Percentiles rank a stretch among this genome's conserved stretches.
Conservation (phyloP, 441 rosid species). For the Lepidium campestre region DNA sequence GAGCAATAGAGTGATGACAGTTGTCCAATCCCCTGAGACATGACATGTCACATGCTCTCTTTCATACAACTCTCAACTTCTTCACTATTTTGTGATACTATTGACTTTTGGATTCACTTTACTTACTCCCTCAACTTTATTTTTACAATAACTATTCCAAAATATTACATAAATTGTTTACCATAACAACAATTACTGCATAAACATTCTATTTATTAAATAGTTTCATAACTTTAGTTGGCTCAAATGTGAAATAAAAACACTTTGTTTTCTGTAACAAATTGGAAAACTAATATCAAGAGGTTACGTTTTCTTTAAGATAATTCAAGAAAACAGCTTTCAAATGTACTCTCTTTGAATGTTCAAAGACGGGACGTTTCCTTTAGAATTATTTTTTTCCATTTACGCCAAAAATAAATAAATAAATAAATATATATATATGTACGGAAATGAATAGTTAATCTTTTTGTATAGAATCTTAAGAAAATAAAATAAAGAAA, state of each 20-base stretch:
- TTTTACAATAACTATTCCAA: neutral
- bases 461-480: neutral
- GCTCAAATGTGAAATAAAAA: neutral
- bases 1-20: slow-evolving; percentile 15
- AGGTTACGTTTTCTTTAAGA: neutral
- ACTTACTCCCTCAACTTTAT: neutral
- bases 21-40: slow-evolving; percentile 22
- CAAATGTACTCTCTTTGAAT: neutral
- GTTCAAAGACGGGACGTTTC: slow-evolving; percentile 23
- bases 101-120: neutral
- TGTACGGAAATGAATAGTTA: slow-evolving; percentile 15
- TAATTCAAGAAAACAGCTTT: neutral
- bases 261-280: neutral
- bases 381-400: neutral
- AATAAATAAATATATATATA: too few species aligned
- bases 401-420: neutral
- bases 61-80: neutral
- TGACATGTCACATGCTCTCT: slow-evolving; percentile 5
- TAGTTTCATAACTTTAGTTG: too few species aligned
- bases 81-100: neutral
- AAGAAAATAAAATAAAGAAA: neutral
- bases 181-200: neutral
- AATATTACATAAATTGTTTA: too few species aligned
- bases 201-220: neutral
- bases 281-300: neutral